Conservation (phyloP, 257 asterid genomes). For the Solanum chaucha region DNA sequence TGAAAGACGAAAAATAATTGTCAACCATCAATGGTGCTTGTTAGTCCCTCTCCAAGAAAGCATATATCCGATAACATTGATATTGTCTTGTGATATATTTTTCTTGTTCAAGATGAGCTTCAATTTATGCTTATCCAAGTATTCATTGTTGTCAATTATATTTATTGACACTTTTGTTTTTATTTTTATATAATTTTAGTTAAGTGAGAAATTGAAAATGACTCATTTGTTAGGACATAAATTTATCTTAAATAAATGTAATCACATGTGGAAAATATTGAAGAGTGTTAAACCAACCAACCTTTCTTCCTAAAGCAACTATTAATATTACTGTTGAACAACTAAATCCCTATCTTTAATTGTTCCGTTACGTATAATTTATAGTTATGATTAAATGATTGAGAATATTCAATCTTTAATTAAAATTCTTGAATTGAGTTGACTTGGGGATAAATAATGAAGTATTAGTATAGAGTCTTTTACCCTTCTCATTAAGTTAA, state of each 20-base stretch:
- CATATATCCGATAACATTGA: too few species aligned
- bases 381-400: not conserved
- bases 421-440: rapidly evolving
- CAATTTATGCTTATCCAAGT: not conserved
- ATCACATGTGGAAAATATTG: not conserved
- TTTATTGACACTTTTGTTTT: not conserved
- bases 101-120: not conserved
- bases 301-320: not conserved
- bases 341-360: not conserved
- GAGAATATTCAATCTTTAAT: not conserved
- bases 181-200: not conserved
- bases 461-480: not conserved
- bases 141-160: not conserved
- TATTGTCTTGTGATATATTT: not conserved
- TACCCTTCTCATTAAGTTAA: rapidly evolving
- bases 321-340: not conserved
- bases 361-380: rapidly evolving
- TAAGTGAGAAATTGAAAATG: not conserved
- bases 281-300: not conserved
- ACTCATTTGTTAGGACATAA: not conserved
- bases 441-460: rapidly evolving
- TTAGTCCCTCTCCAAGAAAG: too few species aligned
- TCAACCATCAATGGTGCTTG: too few species aligned
- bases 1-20: too few species aligned
- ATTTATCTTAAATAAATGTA: not conserved